These are phyloP conservation scores for Batkoa obscura DNA, from an alignment of 371 early-diverging fungal genomes.

Conservation along the genomic window DNA sequence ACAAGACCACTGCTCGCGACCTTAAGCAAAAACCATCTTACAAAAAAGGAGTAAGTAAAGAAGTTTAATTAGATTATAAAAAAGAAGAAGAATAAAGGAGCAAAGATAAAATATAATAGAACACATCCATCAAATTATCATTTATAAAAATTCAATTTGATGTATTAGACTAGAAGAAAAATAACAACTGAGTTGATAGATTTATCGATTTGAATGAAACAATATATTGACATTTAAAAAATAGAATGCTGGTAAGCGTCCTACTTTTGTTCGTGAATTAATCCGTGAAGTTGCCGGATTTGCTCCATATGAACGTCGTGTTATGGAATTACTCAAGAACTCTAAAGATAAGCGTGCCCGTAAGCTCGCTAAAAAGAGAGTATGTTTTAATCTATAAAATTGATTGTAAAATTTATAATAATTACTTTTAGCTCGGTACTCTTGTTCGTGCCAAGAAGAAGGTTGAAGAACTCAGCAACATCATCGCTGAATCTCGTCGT, in stretches of 20 bases:
- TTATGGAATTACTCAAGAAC: slow-evolving; percentile 99
- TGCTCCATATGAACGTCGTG: slow-evolving; percentile 96
- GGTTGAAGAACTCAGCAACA: slow-evolving; percentile 88
- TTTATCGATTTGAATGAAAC: too few species aligned
- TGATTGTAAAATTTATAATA: slow-evolving; percentile 3
- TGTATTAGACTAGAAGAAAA: too few species aligned
- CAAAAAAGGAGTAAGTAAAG: slow-evolving; percentile 69
- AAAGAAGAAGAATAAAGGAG: too few species aligned
- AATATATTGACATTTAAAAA: too few species aligned
- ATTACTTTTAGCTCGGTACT: slow-evolving; percentile 63
- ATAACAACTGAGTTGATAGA: too few species aligned
- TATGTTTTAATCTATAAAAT: slow-evolving; percentile 17
- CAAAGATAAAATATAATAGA: too few species aligned
- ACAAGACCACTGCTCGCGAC: slow-evolving; percentile 65
- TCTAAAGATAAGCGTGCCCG: slow-evolving; percentile 98
- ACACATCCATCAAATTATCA: not conserved
- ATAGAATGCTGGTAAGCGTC: too few species aligned
- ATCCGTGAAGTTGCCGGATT: slow-evolving; percentile 95
- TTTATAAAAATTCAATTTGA: slow-evolving; percentile 37
- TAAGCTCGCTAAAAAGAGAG: slow-evolving; percentile 94
- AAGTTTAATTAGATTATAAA: too few species aligned
- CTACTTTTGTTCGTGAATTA: slow-evolving; percentile 76
- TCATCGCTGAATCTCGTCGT: slow-evolving; percentile 93
- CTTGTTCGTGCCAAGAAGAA: slow-evolving; percentile 94
- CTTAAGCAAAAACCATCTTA: slow-evolving; percentile 57